These are phyloP conservation scores for Citrus sinensis DNA, from an alignment of 345 rosid species.

Conservation along the genomic window DVS_A1.0 CM039161.1:3207501-3208000, in stretches of 20 bases:
- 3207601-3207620: not conserved
- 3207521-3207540: not conserved
- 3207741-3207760: not conserved
- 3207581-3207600: not conserved
- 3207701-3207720: not conserved
- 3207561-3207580: not conserved
- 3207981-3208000: slow-evolving; percentile 50
- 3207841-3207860: not conserved
- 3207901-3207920: not conserved
- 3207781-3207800: not conserved
- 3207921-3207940: not conserved
- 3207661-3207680: not conserved
- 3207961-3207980: not conserved
- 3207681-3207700: not conserved
- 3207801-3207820: not conserved
- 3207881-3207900: not conserved
- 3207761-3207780: not conserved
- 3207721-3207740: not conserved
- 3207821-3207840: not conserved
- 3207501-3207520: not conserved
- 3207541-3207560: not conserved
- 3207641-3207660: not conserved
- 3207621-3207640: not conserved
- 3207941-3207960: not conserved
- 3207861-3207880: not conserved